Base-by-base conservation (phyloP, 768 basidiomycete species). In the Pulveroboletus sp. region DNA sequence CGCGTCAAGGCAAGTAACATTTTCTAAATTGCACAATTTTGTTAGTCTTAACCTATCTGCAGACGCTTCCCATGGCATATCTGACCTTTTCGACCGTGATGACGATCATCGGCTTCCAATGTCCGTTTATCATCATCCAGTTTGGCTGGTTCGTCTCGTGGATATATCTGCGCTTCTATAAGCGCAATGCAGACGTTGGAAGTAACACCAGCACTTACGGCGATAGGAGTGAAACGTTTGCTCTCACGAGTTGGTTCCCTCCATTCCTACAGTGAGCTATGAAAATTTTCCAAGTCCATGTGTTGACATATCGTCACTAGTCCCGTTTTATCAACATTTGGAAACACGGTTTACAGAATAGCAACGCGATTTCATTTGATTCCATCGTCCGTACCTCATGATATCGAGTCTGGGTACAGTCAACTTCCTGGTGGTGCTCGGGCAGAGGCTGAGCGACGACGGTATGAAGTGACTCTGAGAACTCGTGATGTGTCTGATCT, bases 81-180 rank as follows among this genome's bases (percentile, higher is more conserved):
- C 78, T 98, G 50, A 87, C 90, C 2, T 69, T 97, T 48, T 97
- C 94, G 10, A 92, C 88, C 51, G 78, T 97, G 23, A 75, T 92
- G 71, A 87, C 84, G 53, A 56, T 95, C 40, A 50, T 93, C 38
- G 93, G 92, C 19, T 85, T 85, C 71, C 93, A 93, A 65, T 86
- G 83, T 49, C 93, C 92, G 14, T 95, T 83, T 75, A 91, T 94
- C 43, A 72, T 94, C 62, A 94, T 98, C 55, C 97, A 99, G 64
- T 99, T 97, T 66, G 97, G 95, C n/a, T 99, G 95, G 93, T 87
- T 97, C 48, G 89, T 94, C 8, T 80, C 88, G 27, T 99, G 93
- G 89, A 77, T 90, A 45, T 99, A 97, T 70, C 80, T 99, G 29
- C 84, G 97, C 32, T 98, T 99, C 75, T 93, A 97, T 77, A 98